Conservation (phyloP, 2,329 filamentous ascomycete genomes). For the Arthroderma sp. region DNA sequence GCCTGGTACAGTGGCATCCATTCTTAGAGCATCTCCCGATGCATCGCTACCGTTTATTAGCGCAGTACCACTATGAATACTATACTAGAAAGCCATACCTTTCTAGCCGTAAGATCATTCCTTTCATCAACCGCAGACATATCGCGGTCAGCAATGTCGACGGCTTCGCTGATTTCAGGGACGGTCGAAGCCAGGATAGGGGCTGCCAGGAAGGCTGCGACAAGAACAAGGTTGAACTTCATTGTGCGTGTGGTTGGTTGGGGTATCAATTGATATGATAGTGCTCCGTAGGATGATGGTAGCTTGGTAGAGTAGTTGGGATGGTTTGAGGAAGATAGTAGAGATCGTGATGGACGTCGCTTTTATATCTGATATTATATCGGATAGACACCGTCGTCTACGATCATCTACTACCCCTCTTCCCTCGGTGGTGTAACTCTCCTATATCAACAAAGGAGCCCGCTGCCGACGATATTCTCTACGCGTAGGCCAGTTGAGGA, state of each 20-base stretch:
- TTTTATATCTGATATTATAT: neutral
- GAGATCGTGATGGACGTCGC: neutral
- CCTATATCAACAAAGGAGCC: neutral
- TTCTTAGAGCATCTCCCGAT: neutral
- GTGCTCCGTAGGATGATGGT: neutral
- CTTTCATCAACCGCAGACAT: neutral
- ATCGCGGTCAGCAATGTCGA: neutral
- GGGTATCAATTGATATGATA: neutral
- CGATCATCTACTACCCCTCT: neutral
- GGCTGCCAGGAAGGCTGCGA: neutral
- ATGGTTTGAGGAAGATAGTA: neutral
- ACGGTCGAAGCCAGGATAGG: neutral
- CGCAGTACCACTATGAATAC: neutral
- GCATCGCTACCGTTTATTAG: neutral
- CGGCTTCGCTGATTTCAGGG: neutral
- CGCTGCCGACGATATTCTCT: neutral
- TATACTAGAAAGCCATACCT: neutral
- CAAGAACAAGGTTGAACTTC: neutral
- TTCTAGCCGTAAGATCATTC: neutral
- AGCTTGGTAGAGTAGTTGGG: neutral
- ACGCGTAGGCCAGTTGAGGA: neutral
- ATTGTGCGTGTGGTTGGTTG: neutral
- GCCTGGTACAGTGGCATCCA: neutral
- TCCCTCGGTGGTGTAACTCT: neutral
- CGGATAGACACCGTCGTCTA: neutral